Evolutionary conservation across 2,329 filamentous ascomycete genomes (phyloP).

Genomic region (Colletotrichum lindemuthianum): DNA sequence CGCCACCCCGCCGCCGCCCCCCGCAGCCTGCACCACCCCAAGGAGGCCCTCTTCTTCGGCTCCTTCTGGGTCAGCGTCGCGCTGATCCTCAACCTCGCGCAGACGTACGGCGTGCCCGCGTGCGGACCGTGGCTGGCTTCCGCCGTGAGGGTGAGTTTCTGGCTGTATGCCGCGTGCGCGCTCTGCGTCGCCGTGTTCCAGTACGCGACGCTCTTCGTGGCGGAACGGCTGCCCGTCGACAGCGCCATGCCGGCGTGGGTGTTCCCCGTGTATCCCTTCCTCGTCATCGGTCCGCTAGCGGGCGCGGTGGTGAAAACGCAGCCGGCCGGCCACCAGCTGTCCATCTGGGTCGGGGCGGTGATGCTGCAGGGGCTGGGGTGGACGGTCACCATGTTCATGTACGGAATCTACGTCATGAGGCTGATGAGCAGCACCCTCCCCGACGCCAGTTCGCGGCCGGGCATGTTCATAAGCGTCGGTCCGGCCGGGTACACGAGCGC

Average conservation of each 20-base stretch:
- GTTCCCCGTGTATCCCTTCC: conserved; percentile 63
- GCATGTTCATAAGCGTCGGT: conserved; percentile 65
- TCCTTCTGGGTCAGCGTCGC: conserved; percentile 70
- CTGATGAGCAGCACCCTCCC: conserved; percentile 62
- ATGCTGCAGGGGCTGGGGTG: conserved; percentile 64
- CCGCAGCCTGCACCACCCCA: conserved; percentile 70
- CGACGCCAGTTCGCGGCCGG: conserved; percentile 56
- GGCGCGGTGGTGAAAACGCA: conserved; percentile 58
- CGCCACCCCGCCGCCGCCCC: conserved; percentile 67
- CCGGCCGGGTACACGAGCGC: conserved; percentile 60
- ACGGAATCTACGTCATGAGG: conserved; percentile 60
- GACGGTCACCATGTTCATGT: conserved; percentile 62
- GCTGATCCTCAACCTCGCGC: conserved; percentile 71
- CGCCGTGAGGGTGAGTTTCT: conserved; percentile 59
- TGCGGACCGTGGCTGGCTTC: conserved; percentile 59
- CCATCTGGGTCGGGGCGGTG: conserved; percentile 61
- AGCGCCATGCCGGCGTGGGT: conserved; percentile 66
- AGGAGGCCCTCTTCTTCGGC: conserved; percentile 71
- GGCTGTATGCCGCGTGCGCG: conserved; percentile 56
- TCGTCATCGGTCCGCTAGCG: conserved; percentile 63
- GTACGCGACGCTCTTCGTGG: conserved; percentile 43
- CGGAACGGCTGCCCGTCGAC: conserved; percentile 54
- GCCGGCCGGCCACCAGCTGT: conserved; percentile 53
- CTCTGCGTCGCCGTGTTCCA: conserved; percentile 41
- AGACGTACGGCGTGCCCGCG: conserved; percentile 64